Evolutionary conservation across 768 basidiomycete genomes (phyloP).

Genomic region (Piloderma croceum): DNA sequence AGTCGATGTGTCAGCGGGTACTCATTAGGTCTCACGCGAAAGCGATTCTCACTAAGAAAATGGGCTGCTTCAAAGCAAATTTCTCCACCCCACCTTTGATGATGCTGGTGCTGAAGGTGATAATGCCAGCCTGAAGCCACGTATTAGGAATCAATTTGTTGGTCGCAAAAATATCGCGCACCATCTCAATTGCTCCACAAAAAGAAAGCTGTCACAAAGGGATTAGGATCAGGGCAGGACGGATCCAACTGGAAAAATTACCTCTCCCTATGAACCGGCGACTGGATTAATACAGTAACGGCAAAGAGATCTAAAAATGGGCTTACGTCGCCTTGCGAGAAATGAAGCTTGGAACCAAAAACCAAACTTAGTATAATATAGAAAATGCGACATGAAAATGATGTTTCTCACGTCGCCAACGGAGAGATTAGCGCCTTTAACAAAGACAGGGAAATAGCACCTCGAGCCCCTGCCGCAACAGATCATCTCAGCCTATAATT

Average conservation of each 20-base stretch:
- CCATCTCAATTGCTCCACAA: slow-evolving; percentile 78
- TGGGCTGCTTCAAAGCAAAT: slow-evolving; percentile 67
- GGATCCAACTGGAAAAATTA: too few relatives aligned
- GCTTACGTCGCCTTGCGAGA: slow-evolving; percentile 69
- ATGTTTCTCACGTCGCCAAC: too few relatives aligned
- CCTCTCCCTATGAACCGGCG: slow-evolving; percentile 45
- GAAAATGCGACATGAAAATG: too few relatives aligned
- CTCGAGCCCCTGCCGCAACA: slow-evolving; percentile 47
- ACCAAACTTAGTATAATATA: too few relatives aligned
- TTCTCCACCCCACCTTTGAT: slow-evolving; percentile 73
- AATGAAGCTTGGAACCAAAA: too few relatives aligned
- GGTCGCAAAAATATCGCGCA: slow-evolving; percentile 10
- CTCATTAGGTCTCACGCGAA: not conserved
- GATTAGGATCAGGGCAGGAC: not conserved
- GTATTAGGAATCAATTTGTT: not conserved
- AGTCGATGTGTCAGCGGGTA: slow-evolving; percentile 1
- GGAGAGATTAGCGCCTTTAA: slow-evolving; percentile 70
- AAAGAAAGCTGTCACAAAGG: slow-evolving; percentile 47
- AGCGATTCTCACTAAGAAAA: slow-evolving; percentile 51
- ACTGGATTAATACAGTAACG: slow-evolving; percentile 3
- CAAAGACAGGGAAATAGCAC: slow-evolving; percentile 73
- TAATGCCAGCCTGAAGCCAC: slow-evolving; percentile 56
- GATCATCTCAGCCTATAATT: not conserved
- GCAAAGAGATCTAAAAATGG: not conserved
- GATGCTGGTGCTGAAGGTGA: slow-evolving; percentile 66